Conservation (phyloP, 305 asterid genomes). For the Ajuga reptans region DNA sequence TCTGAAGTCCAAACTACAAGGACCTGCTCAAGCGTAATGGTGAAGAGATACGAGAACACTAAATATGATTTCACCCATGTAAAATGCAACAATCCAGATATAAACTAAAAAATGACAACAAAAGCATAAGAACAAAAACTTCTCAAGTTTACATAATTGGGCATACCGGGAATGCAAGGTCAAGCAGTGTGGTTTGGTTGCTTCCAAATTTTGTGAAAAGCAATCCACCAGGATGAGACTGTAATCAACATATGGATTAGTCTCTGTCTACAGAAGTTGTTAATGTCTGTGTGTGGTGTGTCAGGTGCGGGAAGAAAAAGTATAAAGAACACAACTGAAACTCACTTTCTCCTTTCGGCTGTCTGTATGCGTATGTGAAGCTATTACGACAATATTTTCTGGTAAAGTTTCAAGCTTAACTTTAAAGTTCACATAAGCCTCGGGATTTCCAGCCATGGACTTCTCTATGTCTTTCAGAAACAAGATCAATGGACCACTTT, state of each 20-base stretch:
- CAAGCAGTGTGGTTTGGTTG: conserved; percentile 71
- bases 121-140: background rate
- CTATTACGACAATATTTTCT: conserved; percentile 64
- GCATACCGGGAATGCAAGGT: conserved; percentile 69
- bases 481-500: conserved; percentile 51
- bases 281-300: background rate
- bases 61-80: background rate
- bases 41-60: background rate
- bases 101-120: background rate
- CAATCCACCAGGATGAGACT: conserved; percentile 71
- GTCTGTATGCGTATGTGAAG: conserved; percentile 73
- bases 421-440: conserved; percentile 54
- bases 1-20: background rate
- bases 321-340: conserved; percentile 16
- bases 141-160: background rate
- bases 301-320: background rate
- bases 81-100: background rate
- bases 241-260: conserved; percentile 20
- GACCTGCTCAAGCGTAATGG: background rate
- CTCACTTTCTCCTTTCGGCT: conserved; percentile 79
- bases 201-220: conserved; percentile 69
- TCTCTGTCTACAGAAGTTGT: background rate
- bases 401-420: conserved; percentile 66
- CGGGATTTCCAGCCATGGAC: conserved; percentile 63
- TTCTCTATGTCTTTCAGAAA: conserved; percentile 81